A percentile compares a stretch with the other conserved stretches of the same genome.
Evolutionary conservation across 2,329 filamentous ascomycete species (phyloP).

Genomic region (Ceratocystis ficicola): DNA sequence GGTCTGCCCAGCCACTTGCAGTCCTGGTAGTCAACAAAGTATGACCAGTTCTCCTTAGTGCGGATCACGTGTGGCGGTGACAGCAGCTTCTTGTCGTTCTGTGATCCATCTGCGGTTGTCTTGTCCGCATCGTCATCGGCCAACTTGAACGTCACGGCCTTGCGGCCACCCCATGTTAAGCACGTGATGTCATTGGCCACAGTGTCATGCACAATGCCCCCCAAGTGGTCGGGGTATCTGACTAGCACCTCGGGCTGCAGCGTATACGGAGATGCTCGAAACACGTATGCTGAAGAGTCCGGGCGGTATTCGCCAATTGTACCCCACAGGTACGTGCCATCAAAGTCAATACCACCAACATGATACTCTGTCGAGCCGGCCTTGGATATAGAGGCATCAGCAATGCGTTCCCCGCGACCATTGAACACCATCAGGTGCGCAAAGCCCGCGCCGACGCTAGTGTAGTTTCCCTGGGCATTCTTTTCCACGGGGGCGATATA

Average conservation of each 20-base stretch:
- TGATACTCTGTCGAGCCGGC: slow-evolving; percentile 34
- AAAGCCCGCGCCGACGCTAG: slow-evolving; percentile 34
- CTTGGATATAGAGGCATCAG: slow-evolving; percentile 34
- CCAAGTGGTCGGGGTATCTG: slow-evolving; percentile 34
- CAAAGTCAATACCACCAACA: slow-evolving; percentile 38
- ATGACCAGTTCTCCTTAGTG: slow-evolving; percentile 31
- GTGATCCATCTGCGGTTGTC: neutral
- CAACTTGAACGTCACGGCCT: slow-evolving; percentile 32
- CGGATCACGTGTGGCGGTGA: slow-evolving; percentile 20
- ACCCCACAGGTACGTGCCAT: slow-evolving; percentile 37
- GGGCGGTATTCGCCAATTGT: slow-evolving; percentile 38
- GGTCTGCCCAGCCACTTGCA: slow-evolving; percentile 39
- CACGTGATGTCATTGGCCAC: slow-evolving; percentile 30
- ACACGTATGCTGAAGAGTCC: slow-evolving; percentile 35
- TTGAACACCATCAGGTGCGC: slow-evolving; percentile 37
- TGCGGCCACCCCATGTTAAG: slow-evolving; percentile 37
- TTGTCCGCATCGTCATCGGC: neutral
- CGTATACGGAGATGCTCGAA: slow-evolving; percentile 31
- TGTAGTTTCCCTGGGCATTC: slow-evolving; percentile 42
- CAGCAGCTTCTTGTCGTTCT: neutral
- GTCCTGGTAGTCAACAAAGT: slow-evolving; percentile 41
- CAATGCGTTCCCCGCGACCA: slow-evolving; percentile 32
- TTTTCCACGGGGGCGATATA: slow-evolving; percentile 31
- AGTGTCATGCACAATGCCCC: slow-evolving; percentile 36
- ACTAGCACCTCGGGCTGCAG: slow-evolving; percentile 31